These are phyloP conservation scores for Trichoderma atroviride DNA, from an alignment of 2,329 filamentous ascomycete species.

Conservation along the genomic window DNA sequence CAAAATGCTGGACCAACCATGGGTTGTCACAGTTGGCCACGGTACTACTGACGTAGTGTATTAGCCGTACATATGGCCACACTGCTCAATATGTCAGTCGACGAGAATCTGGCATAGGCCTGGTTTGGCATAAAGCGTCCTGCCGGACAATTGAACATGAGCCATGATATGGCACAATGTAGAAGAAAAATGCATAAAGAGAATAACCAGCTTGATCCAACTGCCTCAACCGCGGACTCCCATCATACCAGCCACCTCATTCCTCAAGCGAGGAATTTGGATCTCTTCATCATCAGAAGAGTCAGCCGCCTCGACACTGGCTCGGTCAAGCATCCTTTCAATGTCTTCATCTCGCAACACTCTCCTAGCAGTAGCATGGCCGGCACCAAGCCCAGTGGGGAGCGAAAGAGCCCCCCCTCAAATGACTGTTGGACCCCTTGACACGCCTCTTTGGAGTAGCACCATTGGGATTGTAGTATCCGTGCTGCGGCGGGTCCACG, in stretches of 20 bases:
- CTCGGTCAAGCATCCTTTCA: slow-evolving; percentile 60
- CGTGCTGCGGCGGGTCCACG: slow-evolving; percentile 42
- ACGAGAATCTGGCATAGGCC: neutral
- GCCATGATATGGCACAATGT: neutral
- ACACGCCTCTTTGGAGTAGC: slow-evolving; percentile 49
- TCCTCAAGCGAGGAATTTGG: slow-evolving; percentile 45
- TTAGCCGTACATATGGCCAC: neutral
- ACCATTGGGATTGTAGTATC: slow-evolving; percentile 34
- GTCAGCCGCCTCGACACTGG: slow-evolving; percentile 51
- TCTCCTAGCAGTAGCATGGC: slow-evolving; percentile 42
- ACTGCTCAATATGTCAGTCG: neutral
- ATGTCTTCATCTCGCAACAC: slow-evolving; percentile 58
- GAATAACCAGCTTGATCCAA: no score
- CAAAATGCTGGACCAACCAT: neutral
- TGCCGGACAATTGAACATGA: neutral
- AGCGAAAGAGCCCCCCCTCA: slow-evolving; percentile 51
- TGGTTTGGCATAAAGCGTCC: neutral
- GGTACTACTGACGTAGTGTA: neutral
- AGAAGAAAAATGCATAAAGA: neutral
- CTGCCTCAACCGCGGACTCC: slow-evolving; percentile 29
- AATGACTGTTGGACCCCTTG: slow-evolving; percentile 44
- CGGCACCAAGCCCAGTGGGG: slow-evolving; percentile 51
- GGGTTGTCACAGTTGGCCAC: neutral
- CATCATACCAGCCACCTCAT: slow-evolving; percentile 38
- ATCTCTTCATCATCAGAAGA: slow-evolving; percentile 64